These are phyloP conservation scores for Paecilomyces sp. DNA, from an alignment of 2,329 filamentous ascomycete species.

Conservation along the genomic window DNA sequence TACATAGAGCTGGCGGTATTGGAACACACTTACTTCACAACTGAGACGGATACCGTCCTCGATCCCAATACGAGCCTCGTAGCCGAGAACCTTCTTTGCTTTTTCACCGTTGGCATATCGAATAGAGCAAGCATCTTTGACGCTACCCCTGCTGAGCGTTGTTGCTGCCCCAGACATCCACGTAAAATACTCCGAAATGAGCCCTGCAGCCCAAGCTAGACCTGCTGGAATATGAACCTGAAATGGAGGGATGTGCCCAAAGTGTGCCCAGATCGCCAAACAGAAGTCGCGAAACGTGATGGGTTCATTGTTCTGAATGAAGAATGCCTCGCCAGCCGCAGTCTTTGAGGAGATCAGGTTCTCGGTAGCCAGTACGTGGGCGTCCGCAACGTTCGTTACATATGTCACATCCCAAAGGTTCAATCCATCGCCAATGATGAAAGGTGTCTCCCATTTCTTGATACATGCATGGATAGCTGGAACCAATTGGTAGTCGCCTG, in stretches of 20 bases:
- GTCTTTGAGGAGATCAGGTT: slow-evolving; percentile 33
- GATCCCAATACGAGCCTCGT: slow-evolving; percentile 44
- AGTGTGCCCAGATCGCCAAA: slow-evolving; percentile 38
- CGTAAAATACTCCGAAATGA: slow-evolving; percentile 39
- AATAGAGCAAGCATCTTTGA: slow-evolving; percentile 47
- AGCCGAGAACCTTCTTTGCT: slow-evolving; percentile 46
- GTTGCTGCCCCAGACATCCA: slow-evolving; percentile 40
- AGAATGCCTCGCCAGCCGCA: slow-evolving; percentile 38
- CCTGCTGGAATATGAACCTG: slow-evolving; percentile 41
- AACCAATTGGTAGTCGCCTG: slow-evolving; percentile 35
- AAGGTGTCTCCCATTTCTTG: slow-evolving; percentile 34
- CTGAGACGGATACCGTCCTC: slow-evolving; percentile 45
- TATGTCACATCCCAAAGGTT: slow-evolving; percentile 41
- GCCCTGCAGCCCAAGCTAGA: slow-evolving; percentile 43
- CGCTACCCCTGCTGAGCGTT: slow-evolving; percentile 47
- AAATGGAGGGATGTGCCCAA: slow-evolving; percentile 43
- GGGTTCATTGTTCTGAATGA: slow-evolving; percentile 41
- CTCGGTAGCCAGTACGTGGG: slow-evolving; percentile 38
- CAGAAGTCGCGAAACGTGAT: slow-evolving; percentile 39
- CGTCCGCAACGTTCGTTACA: slow-evolving; percentile 38
- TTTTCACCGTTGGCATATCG: slow-evolving; percentile 49
- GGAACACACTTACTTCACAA: slow-evolving; percentile 36
- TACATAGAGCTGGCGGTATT: background rate
- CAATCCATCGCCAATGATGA: slow-evolving; percentile 31
- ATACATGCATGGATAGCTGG: slow-evolving; percentile 39